Conservation (phyloP, 257 asterid species). For the Nicotiana knightiana region DNA sequence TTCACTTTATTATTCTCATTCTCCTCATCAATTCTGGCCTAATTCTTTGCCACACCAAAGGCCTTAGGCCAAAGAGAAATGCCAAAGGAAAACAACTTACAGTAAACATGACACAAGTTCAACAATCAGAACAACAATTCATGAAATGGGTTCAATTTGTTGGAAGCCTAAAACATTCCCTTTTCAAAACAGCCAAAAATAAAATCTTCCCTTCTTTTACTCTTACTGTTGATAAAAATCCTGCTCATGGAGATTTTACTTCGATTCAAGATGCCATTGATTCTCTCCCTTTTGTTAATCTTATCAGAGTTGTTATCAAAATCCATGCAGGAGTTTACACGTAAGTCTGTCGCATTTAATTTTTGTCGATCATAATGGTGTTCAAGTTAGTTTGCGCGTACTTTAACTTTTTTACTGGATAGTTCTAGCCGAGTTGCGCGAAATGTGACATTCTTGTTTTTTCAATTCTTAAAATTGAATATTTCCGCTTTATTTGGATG, state of each 20-base stretch:
- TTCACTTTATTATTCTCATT: slow-evolving; percentile 12
- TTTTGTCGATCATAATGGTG: not conserved
- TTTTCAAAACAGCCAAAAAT: slow-evolving; percentile 60
- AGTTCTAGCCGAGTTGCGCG: not conserved
- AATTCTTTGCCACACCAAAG: slow-evolving; percentile 45
- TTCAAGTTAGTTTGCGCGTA: not conserved
- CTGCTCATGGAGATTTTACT: slow-evolving; percentile 63
- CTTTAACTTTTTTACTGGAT: not conserved
- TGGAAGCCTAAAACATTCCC: slow-evolving; percentile 70
- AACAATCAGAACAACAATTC: slow-evolving; percentile 64
- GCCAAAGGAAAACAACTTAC: slow-evolving; percentile 19
- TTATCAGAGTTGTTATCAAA: slow-evolving; percentile 68
- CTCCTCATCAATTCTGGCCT: slow-evolving; percentile 21
- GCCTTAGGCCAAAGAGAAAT: slow-evolving; percentile 32
- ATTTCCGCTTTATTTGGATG: not conserved
- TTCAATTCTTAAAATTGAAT: no score
- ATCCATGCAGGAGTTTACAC: slow-evolving; percentile 86
- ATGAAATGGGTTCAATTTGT: slow-evolving; percentile 78
- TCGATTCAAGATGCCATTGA: slow-evolving; percentile 83
- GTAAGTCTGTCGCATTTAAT: slow-evolving; percentile 28
- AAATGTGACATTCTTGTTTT: not conserved
- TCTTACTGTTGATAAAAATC: slow-evolving; percentile 68
- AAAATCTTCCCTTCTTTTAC: slow-evolving; percentile 67
- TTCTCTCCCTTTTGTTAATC: slow-evolving; percentile 69
- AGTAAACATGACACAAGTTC: slow-evolving; percentile 44